These are phyloP conservation scores for Hypoxylon perforatum DNA, from an alignment of 495 filamentous ascomycete species.

Conservation along the genomic window DNA sequence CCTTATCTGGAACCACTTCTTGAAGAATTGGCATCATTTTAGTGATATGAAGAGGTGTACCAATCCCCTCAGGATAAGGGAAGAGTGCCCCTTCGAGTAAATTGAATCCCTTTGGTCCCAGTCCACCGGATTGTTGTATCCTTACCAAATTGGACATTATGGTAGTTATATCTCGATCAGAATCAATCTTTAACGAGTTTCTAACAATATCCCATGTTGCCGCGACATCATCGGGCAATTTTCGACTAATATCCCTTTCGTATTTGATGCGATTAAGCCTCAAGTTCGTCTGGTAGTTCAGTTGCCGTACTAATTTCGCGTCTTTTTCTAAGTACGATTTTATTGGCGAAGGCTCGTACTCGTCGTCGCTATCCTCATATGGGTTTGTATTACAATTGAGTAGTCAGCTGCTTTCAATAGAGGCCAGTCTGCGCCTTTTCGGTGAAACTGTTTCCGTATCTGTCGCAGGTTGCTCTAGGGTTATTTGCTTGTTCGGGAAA, in stretches of 20 bases:
- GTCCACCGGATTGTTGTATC: background rate
- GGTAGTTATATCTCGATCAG: background rate
- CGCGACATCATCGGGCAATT: background rate
- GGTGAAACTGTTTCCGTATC: too few species aligned
- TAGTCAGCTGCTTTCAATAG: too few species aligned
- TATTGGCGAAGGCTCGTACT: background rate
- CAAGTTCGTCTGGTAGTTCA: background rate
- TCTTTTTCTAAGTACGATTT: too few species aligned
- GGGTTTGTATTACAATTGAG: background rate
- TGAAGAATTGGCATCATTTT: background rate
- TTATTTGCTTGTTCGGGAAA: background rate
- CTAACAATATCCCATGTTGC: background rate
- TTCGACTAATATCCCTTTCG: background rate
- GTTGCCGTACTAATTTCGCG: background rate
- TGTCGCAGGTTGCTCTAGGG: background rate
- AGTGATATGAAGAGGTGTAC: background rate
- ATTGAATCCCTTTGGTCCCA: background rate
- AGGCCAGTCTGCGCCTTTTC: too few species aligned
- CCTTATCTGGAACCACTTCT: background rate
- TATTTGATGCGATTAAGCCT: background rate
- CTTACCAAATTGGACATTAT: background rate
- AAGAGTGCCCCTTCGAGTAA: background rate
- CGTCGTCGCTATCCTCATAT: background rate
- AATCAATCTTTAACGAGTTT: background rate
- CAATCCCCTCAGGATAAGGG: background rate